Evolutionary conservation across 2,329 filamentous ascomycete genomes (phyloP), one percentile per base, ranked within the genome.

Genomic region (Sclerotiophoma versabilis): DNA sequence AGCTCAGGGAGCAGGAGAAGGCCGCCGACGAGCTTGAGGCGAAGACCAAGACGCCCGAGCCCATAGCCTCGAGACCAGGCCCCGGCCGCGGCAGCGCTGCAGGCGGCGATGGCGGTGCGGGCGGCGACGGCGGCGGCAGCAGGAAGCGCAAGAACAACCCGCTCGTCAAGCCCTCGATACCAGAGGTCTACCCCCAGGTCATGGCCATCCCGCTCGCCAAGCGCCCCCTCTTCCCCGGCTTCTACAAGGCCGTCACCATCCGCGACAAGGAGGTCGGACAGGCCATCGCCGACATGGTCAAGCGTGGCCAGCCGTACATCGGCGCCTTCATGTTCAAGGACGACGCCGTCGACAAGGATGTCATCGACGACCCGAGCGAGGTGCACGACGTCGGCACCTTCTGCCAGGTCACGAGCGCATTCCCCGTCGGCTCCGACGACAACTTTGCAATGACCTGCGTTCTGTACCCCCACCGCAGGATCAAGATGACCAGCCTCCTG

Each of bases 231-330:
- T 99, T 98, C 77, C 95, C 95, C 1, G 95, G 95, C 1, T 99
- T 98, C 77, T 99, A 99, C 81, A 99, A 99, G 78, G 93, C 95
- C 9, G 95, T 99, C 64, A 99, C 93, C 3, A 96, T 99, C 64
- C 89, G 91, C 72, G 92, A 99, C 70, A 91, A 90, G 15, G 90
- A 95, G 65, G 95, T 99, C 29, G 90, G 93, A 12, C 87, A 88
- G 32, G 95, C 95, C 19, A 96, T 99, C 63, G 90, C 93, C 54
- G 96, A 99, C 72, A 95, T 96, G 83, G 91, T 98, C 74, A 96
- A 96, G 82, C 85, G 93, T 46, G 95, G 95, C 0, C 96, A 99
- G 75, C 96, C 93, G 20, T 99, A 99, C 69, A 92, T 99, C 33
- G 95, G 95, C 59, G 93, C 93, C 3, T 99, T 99, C 77, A 77